Percentiles rank a stretch among this genome's conserved stretches.
phyloP scores from a whole-genome alignment of 2,329 filamentous ascomycete species.

The Sporothrix brasiliensis region DNA sequence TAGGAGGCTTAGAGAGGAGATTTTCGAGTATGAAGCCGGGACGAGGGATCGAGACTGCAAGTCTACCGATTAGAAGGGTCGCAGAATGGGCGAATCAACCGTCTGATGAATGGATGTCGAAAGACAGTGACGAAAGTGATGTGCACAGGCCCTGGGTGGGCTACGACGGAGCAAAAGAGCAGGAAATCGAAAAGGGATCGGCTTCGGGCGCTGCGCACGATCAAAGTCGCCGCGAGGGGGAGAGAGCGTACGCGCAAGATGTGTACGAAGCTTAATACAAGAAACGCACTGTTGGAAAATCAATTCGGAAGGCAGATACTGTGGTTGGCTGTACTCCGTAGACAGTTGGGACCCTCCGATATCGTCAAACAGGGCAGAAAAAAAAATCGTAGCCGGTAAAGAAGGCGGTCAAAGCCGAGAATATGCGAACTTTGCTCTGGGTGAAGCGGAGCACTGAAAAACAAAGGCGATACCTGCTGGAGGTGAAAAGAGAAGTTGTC shows the following conservation, averaged over 20 bases:
- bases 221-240: constrained; percentile 1
- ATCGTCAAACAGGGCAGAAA: constrained; percentile 33
- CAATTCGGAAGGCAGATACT: constrained; percentile 12
- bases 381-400: constrained; percentile 31
- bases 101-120: background rate
- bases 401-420: constrained; percentile 37
- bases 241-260: constrained; percentile 20
- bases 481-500: constrained; percentile 17
- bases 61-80: constrained; percentile 5
- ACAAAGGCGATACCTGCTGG: constrained; percentile 21
- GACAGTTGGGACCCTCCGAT: constrained; percentile 32
- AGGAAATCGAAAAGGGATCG: background rate
- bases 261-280: constrained; percentile 13
- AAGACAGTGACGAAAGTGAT: background rate
- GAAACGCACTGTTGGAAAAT: constrained; percentile 10
- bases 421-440: constrained; percentile 30
- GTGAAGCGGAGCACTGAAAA: constrained; percentile 3
- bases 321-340: constrained; percentile 23
- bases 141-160: constrained; percentile 11
- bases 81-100: constrained; percentile 16
- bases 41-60: background rate
- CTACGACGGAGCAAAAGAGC: background rate
- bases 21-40: background rate
- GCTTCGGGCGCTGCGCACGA: constrained; percentile 18
- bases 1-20: background rate